Percentiles rank a stretch among this genome's conserved stretches.
Evolutionary conservation across 148 eudicot species (phyloP).

Genomic region (Agrostemma githago): DNA sequence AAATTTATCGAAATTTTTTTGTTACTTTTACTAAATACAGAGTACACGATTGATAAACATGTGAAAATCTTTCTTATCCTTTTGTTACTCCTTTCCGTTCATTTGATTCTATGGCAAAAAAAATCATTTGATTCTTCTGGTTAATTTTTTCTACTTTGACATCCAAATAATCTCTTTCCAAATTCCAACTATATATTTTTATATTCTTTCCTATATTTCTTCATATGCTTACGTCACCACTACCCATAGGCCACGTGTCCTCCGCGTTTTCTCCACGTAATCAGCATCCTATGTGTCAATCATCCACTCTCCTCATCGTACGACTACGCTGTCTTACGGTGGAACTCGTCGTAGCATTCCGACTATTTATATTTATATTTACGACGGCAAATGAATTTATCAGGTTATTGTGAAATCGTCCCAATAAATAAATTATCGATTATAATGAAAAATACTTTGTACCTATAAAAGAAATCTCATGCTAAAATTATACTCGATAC

Average conservation of each 20-base stretch:
- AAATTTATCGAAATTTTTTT: too few relatives aligned
- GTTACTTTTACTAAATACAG: too few relatives aligned
- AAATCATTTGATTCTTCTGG: neutral
- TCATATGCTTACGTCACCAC: constrained; percentile 23
- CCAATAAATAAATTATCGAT: too few relatives aligned
- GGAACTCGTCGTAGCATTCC: constrained; percentile 14
- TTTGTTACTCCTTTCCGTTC: neutral
- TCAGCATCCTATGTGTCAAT: neutral
- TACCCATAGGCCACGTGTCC: constrained; percentile 17
- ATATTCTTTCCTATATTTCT: neutral
- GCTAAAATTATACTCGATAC: too few relatives aligned
- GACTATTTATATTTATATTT: neutral
- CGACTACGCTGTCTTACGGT: neutral
- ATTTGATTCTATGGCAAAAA: neutral
- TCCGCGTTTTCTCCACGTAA: constrained; percentile 16
- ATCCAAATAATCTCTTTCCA: constrained; percentile 8
- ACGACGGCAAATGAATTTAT: too few relatives aligned
- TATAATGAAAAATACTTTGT: too few relatives aligned
- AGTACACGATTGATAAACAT: neutral
- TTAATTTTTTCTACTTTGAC: neutral
- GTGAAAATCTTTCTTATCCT: neutral
- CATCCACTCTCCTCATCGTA: too few relatives aligned
- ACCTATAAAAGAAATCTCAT: too few relatives aligned
- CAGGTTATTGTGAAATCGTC: too few relatives aligned
- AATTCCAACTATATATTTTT: neutral